A percentile compares a stretch with the other conserved stretches of the same genome.
phyloP scores from a whole-genome alignment of 2,329 filamentous ascomycete species.

The Zasmidium angulare region DNA sequence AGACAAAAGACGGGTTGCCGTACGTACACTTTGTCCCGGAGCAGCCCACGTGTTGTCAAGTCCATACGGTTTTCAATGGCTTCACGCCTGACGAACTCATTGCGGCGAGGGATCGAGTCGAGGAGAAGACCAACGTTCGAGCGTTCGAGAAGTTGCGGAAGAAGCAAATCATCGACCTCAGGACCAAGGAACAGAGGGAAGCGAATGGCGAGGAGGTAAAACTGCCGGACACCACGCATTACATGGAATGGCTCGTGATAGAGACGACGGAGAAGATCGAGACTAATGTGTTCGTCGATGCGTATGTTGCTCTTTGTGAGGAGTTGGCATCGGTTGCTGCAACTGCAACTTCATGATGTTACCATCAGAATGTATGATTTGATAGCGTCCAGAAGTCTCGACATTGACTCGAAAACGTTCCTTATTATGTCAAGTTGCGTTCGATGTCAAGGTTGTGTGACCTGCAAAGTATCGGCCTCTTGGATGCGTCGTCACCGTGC shows the following conservation, averaged over 20 bases:
- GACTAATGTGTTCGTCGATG: constrained; percentile 23
- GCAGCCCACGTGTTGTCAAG: constrained; percentile 21
- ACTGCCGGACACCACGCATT: constrained; percentile 6
- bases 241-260: constrained; percentile 24
- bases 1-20: constrained; percentile 3
- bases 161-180: constrained; percentile 18
- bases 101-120: constrained; percentile 19
- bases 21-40: constrained; percentile 18
- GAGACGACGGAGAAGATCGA: constrained; percentile 15
- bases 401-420: too few relatives aligned
- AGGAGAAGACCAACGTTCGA: constrained; percentile 13
- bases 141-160: constrained; percentile 19
- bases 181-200: constrained; percentile 1
- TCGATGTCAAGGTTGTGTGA: neutral
- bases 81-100: constrained; percentile 17
- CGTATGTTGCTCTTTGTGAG: constrained; percentile 21
- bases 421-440: too few relatives aligned
- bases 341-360: neutral
- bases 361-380: too few relatives aligned
- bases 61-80: constrained; percentile 17
- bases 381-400: too few relatives aligned
- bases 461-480: too few relatives aligned
- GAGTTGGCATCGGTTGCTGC: constrained; percentile 9
- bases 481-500: neutral
- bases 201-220: neutral